phyloP scores from a whole-genome alignment of 495 filamentous ascomycete genomes.

The Aspergillus leporis region DNA sequence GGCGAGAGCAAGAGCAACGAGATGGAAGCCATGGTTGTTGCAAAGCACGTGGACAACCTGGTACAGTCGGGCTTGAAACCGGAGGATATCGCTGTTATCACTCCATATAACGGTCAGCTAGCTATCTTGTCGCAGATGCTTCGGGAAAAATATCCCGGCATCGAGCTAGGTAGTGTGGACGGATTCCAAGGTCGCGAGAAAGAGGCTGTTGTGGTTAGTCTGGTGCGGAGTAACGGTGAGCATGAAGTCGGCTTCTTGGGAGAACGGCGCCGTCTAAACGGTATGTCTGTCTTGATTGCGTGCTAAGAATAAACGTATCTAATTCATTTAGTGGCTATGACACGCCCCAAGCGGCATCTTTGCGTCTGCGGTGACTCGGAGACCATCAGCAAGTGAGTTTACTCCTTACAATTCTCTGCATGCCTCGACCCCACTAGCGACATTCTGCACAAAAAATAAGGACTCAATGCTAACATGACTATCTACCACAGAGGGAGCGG shows the following conservation, averaged over 20 bases:
- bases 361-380: slow-evolving; percentile 92
- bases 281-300: slow-evolving; percentile 40
- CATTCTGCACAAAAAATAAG: background rate
- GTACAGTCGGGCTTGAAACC: slow-evolving; percentile 75
- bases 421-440: background rate
- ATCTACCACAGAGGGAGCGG: slow-evolving; percentile 60
- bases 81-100: slow-evolving; percentile 89
- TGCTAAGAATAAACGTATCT: background rate
- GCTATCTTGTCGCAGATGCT: slow-evolving; percentile 71
- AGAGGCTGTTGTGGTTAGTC: slow-evolving; percentile 86
- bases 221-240: slow-evolving; percentile 85
- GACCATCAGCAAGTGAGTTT: slow-evolving; percentile 76
- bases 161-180: slow-evolving; percentile 93
- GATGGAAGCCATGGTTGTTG: slow-evolving; percentile 82
- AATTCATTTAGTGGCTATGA: slow-evolving; percentile 80
- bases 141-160: slow-evolving; percentile 74
- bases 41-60: slow-evolving; percentile 69
- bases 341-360: slow-evolving; percentile 83
- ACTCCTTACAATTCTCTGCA: background rate
- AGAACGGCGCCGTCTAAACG: slow-evolving; percentile 92
- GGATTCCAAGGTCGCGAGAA: slow-evolving; percentile 98
- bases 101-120: slow-evolving; percentile 95
- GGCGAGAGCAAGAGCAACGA: slow-evolving; percentile 94
- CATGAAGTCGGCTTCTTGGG: slow-evolving; percentile 90
- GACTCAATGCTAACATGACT: slow-evolving; percentile 7